Conservation (phyloP, 2,329 filamentous ascomycete genomes). For the Fusarium circinatum region DNA sequence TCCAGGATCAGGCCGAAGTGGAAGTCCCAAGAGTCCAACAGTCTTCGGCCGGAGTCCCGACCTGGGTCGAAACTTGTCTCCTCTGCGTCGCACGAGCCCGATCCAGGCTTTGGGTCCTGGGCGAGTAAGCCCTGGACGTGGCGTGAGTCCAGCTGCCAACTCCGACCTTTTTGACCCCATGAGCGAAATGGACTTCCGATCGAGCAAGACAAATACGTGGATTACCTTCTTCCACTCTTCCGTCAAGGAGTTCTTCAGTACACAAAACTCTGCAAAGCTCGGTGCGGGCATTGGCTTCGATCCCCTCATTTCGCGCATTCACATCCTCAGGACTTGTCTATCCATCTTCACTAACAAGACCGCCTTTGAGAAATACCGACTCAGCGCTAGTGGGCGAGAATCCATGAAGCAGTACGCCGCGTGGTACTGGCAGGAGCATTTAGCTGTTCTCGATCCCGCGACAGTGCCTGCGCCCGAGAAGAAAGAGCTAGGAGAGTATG, state of each 20-base stretch:
- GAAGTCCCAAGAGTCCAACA: constrained; percentile 26
- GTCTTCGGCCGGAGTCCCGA: constrained; percentile 33
- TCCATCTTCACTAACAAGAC: constrained; percentile 51
- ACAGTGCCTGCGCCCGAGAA: constrained; percentile 46
- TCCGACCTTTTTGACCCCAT: constrained; percentile 47
- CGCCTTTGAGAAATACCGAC: constrained; percentile 45
- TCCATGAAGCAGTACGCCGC: constrained; percentile 54
- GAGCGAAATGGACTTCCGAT: constrained; percentile 53
- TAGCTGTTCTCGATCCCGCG: constrained; percentile 48
- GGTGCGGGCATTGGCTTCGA: constrained; percentile 48
- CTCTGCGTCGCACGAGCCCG: constrained; percentile 20
- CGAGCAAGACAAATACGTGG: constrained; percentile 53
- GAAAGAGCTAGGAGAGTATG: constrained; percentile 46
- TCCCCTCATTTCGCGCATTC: constrained; percentile 48
- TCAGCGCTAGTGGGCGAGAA: constrained; percentile 42
- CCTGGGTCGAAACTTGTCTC: constrained; percentile 36
- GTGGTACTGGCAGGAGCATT: constrained; percentile 59
- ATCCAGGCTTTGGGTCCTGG: constrained; percentile 22
- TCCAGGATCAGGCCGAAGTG: constrained; percentile 29
- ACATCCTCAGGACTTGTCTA: constrained; percentile 53
- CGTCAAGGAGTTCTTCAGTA: constrained; percentile 53
- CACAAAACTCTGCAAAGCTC: constrained; percentile 42
- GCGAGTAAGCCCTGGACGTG: constrained; percentile 27
- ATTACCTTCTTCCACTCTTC: constrained; percentile 55
- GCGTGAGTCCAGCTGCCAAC: constrained; percentile 43